A percentile compares a stretch with the other conserved stretches of the same genome.
These are phyloP conservation scores for Penicillium tannophilum DNA, from an alignment of 495 filamentous ascomycete species.

Conservation along the genomic window DNA sequence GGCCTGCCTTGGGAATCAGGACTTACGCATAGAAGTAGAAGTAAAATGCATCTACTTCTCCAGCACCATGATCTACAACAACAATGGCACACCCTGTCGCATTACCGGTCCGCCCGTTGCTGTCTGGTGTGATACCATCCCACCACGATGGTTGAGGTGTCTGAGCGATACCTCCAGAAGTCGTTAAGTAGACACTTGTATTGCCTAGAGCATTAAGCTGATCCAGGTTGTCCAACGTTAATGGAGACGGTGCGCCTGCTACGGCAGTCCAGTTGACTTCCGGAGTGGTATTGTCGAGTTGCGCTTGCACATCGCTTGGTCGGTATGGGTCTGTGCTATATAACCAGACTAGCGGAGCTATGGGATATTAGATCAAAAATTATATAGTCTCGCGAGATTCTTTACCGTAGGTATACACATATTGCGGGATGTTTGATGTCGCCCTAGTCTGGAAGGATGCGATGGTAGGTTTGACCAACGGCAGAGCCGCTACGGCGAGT, in stretches of 20 bases:
- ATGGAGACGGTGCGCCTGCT: constrained; percentile 38
- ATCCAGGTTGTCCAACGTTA: constrained; percentile 60
- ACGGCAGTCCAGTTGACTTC: constrained; percentile 54
- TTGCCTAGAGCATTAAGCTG: constrained; percentile 52
- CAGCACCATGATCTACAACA: constrained; percentile 56
- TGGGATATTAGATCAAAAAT: not conserved
- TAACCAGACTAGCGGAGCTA: constrained; percentile 57
- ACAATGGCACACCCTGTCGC: constrained; percentile 54
- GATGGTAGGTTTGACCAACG: not conserved
- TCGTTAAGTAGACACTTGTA: constrained; percentile 59
- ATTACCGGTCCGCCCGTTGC: constrained; percentile 47
- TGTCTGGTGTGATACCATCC: constrained; percentile 49
- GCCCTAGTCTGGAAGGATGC: constrained; percentile 3
- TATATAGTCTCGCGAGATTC: not conserved
- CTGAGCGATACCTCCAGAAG: constrained; percentile 54
- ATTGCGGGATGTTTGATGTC: constrained; percentile 25
- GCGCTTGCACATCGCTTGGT: constrained; percentile 59
- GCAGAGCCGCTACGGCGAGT: constrained; percentile 11
- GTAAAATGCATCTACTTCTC: constrained; percentile 65
- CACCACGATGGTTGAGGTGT: constrained; percentile 57
- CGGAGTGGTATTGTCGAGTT: constrained; percentile 57
- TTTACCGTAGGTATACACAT: constrained; percentile 34
- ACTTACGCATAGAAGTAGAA: constrained; percentile 68
- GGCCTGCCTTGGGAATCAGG: not conserved
- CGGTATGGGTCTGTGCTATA: constrained; percentile 58